Evolutionary conservation across 2,329 filamentous ascomycete genomes (phyloP), one percentile per base, ranked within the genome.

Genomic region (Aspergillus jensenii): DNA sequence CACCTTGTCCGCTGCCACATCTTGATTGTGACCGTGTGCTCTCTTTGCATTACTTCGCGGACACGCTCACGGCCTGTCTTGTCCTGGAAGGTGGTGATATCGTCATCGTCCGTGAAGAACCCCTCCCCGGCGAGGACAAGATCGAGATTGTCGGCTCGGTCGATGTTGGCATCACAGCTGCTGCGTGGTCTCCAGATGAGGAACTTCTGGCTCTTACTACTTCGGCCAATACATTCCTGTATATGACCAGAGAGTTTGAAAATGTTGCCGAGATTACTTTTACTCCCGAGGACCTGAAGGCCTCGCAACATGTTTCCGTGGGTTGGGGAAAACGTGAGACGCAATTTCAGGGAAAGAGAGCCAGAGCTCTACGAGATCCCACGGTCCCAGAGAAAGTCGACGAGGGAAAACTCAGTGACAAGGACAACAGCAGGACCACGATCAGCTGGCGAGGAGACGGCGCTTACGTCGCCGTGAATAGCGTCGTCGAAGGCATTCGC

Each of bases 321-420:
- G 95, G 95, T 50, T 99, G 95, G 95, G 95, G 95, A 59, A 98
- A 98, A 79, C 91, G 90, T 71, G 95, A 99, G 76, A 99, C 95
- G 0, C 95, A 99, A 73, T 99, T 99, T 74, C 90, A 97, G 70
- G 95, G 95, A 51, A 91, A 90, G 68, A 87, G 93, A 61, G 93
- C 93, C 57, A 88, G 86, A 76, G 92, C 92, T 19, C 80, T 98
- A 63, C 85, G 91, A 54, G 95, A 99, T 74, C 95, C 95, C 15
- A 99, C 95, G 9, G 90, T 99, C 65, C 95, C 95, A 0, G 93
- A 98, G 72, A 90, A 88, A 71, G 84, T 97, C 17, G 95, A 98
- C 68, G 86, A 93, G 70, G 95, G 95, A 41, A 78, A 86, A 7
- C 77, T 93, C 15, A 96, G 91, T 68, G 68, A 81, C 7, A 78